These are phyloP conservation scores for Debaryomyces nepalensis DNA, from an alignment of 1,139 yeast species.

Conservation along the genomic window DNA sequence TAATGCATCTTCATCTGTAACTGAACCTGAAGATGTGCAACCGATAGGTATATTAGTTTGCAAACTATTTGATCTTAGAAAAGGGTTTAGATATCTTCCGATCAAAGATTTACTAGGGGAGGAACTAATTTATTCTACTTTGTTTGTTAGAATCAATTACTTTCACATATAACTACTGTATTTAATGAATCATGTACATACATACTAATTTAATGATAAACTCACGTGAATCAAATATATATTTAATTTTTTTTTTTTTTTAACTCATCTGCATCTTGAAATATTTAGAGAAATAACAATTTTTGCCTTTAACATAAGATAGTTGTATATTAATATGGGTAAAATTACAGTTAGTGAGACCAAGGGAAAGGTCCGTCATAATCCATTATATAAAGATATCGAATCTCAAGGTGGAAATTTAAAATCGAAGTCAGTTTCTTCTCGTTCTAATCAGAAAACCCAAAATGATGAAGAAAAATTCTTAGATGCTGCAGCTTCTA, in stretches of 20 bases:
- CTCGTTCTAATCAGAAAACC: slow-evolving; percentile 26
- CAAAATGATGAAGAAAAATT: slow-evolving; percentile 62
- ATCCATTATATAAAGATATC: slow-evolving; percentile 78
- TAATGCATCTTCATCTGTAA: slow-evolving; percentile 26
- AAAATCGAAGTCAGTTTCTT: slow-evolving; percentile 37
- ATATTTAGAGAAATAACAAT: not conserved
- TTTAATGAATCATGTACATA: not conserved
- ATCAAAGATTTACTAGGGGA: slow-evolving; percentile 80
- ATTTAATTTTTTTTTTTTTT: slow-evolving; percentile 8
- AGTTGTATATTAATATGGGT: slow-evolving; percentile 52
- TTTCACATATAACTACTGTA: slow-evolving; percentile 14
- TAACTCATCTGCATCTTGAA: slow-evolving; percentile 2
- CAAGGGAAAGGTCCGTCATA: slow-evolving; percentile 63
- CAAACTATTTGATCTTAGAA: slow-evolving; percentile 59
- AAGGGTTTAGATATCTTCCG: slow-evolving; percentile 83
- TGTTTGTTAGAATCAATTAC: slow-evolving; percentile 60
- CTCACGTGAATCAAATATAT: slow-evolving; percentile 8
- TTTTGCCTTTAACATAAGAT: not conserved
- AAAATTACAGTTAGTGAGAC: slow-evolving; percentile 56
- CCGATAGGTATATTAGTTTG: slow-evolving; percentile 63
- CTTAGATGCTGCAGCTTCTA: slow-evolving; percentile 80
- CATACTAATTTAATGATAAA: slow-evolving; percentile 2
- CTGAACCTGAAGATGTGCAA: slow-evolving; percentile 30
- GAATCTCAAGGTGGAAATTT: slow-evolving; percentile 74
- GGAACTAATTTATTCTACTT: slow-evolving; percentile 75